phyloP scores from a whole-genome alignment of 129 eudicot species.

The Chrysanthemum seticuspe region DNA sequence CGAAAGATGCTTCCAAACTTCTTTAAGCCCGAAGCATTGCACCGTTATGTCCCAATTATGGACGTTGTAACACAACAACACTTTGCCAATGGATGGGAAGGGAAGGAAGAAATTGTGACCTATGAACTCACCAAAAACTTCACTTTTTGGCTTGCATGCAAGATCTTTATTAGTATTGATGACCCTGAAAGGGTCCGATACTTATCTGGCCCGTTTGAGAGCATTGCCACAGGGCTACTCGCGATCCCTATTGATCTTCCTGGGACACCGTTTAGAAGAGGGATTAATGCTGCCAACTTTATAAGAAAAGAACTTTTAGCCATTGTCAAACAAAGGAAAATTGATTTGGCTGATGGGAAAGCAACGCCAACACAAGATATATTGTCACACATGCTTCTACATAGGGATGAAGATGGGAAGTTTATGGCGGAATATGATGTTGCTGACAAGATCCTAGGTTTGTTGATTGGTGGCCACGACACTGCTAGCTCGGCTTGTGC shows the following conservation, averaged over 20 bases:
- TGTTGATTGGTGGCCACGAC: constrained; percentile 82
- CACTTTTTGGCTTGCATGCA: constrained; percentile 80
- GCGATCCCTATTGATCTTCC: constrained; percentile 79
- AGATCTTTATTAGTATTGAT: constrained; percentile 67
- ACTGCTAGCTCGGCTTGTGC: constrained; percentile 92
- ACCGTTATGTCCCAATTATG: constrained; percentile 65
- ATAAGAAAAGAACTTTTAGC: constrained; percentile 45
- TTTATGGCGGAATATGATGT: constrained; percentile 59
- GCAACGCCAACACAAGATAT: constrained; percentile 79
- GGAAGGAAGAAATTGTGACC: constrained; percentile 39
- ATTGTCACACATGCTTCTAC: constrained; percentile 75
- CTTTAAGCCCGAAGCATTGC: constrained; percentile 74
- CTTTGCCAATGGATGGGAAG: constrained; percentile 64
- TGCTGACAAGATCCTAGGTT: constrained; percentile 78
- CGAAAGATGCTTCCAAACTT: constrained; percentile 71
- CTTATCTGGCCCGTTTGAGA: constrained; percentile 55
- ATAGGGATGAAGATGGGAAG: constrained; percentile 63
- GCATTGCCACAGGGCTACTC: constrained; percentile 59
- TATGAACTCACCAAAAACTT: constrained; percentile 59
- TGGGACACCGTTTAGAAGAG: constrained; percentile 69
- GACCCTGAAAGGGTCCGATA: constrained; percentile 55
- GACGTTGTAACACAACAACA: constrained; percentile 57
- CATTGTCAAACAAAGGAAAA: constrained; percentile 64
- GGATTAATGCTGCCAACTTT: constrained; percentile 60
- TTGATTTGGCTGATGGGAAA: constrained; percentile 60